Base-by-base conservation (phyloP, 73 alveolate genomes). In the Effrenium voratum region DNA sequence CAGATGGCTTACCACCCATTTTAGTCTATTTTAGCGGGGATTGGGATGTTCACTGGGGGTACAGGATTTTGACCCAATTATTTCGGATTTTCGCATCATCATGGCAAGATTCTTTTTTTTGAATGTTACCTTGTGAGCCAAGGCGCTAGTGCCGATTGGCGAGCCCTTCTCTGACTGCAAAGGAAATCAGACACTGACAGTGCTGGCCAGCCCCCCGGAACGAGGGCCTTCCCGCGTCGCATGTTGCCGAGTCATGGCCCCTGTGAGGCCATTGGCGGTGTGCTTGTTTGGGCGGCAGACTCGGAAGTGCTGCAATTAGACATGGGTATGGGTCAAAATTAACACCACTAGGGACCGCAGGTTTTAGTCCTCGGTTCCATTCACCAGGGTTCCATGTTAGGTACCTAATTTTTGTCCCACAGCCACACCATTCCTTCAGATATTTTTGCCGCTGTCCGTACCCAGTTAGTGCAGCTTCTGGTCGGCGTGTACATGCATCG, bases 401-500 rank as follows among this genome's bases (percentile, higher is more conserved):
- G n/a, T n/a, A n/a, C n/a, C n/a, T n/a, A n/a, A n/a, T n/a, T n/a
- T n/a, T n/a, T n/a, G n/a, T n/a, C n/a, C n/a, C n/a, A n/a, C n/a
- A n/a, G n/a, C n/a, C n/a, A n/a, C n/a, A n/a, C n/a, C n/a, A n/a
- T n/a, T n/a, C n/a, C n/a, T n/a, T n/a, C n/a, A n/a, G n/a, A n/a
- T n/a, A n/a, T n/a, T n/a, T n/a, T n/a, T n/a, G n/a, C n/a, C n/a
- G n/a, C n/a, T n/a, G n/a, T n/a, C n/a, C n/a, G n/a, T n/a, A n/a
- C n/a, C 28, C 15, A 90, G 97, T 86, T 90, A 52, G 97, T 90
- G 63, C 97, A 90, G 87, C 46, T 90, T 57, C 32, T 70, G 34
- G 97, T 90, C 32, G 97, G 97, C 80, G 97, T 90, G 57, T 90
- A 90, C 79, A 90, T 90, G 97, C 97, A 90, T 47, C 86, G 87